These are phyloP conservation scores for Scenedesmus sp. DNA, from an alignment of 163 green algal genomes.

Conservation along the genomic window DNA sequence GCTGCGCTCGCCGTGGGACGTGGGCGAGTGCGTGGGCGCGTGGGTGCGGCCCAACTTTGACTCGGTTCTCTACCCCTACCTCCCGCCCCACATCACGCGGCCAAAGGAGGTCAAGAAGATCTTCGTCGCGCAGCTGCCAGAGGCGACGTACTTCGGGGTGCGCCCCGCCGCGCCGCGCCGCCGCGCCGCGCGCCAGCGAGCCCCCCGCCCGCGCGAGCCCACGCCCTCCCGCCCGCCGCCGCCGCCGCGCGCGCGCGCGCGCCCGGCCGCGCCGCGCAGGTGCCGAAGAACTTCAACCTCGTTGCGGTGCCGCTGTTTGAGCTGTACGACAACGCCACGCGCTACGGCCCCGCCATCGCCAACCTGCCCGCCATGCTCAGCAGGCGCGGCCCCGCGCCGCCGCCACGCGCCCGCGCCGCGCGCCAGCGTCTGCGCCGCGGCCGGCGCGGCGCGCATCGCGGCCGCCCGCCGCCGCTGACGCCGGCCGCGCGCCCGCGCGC, in stretches of 20 bases:
- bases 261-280: slow-evolving; percentile 55
- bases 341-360: slow-evolving; percentile 86
- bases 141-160: slow-evolving; percentile 92
- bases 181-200: too few species aligned
- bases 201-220: neutral
- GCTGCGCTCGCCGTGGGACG: slow-evolving; percentile 59
- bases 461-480: neutral
- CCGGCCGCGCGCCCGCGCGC: neutral
- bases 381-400: slow-evolving; percentile 16
- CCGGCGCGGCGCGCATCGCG: too few species aligned
- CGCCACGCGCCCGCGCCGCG: neutral
- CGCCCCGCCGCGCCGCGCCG: neutral
- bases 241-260: too few species aligned
- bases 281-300: slow-evolving; percentile 94
- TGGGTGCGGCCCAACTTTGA: slow-evolving; percentile 96
- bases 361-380: slow-evolving; percentile 64
- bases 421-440: neutral
- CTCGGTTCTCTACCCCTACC: slow-evolving; percentile 95
- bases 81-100: slow-evolving; percentile 91
- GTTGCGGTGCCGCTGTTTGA: slow-evolving; percentile 97
- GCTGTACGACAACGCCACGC: slow-evolving; percentile 90
- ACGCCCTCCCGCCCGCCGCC: neutral
- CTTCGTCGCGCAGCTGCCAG: slow-evolving; percentile 89
- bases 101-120: slow-evolving; percentile 95
- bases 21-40: slow-evolving; percentile 69